Conservation (phyloP, 306 rosid species). For the Prinsepia uniflora region DNA sequence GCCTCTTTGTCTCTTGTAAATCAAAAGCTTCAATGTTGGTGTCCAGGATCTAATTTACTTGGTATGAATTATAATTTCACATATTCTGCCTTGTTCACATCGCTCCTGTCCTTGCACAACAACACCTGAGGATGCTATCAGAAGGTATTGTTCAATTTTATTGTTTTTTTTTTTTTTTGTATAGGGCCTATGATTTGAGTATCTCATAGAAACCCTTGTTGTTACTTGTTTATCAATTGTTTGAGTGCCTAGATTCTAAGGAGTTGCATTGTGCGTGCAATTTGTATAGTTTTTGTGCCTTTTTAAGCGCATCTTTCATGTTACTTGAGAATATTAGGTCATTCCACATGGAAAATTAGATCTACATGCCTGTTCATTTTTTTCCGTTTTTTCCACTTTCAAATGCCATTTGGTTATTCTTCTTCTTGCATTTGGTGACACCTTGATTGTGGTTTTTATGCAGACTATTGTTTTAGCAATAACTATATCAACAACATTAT, state of each 20-base stretch:
- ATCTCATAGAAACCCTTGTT: background rate
- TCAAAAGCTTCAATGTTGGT: too few species aligned
- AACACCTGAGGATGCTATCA: conserved; percentile 74
- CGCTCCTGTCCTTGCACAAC: conserved; percentile 65
- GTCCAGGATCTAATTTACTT: too few species aligned
- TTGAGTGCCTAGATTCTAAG: background rate
- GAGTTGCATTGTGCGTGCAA: background rate
- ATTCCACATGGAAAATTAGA: too few species aligned
- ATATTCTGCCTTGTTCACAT: conserved; percentile 75
- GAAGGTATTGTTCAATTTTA: conserved; percentile 47
- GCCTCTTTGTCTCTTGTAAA: too few species aligned
- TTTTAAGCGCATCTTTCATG: too few species aligned
- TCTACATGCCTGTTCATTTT: background rate
- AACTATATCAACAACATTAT: conserved; percentile 69
- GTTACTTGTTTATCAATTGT: background rate
- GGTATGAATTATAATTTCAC: too few species aligned
- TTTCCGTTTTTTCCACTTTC: background rate
- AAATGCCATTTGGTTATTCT: conserved; percentile 5
- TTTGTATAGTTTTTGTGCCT: too few species aligned
- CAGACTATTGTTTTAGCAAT: conserved; percentile 89
- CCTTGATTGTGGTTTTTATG: conserved; percentile 29
- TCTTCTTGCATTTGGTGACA: conserved; percentile 16
- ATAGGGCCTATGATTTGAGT: background rate
- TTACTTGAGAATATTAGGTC: too few species aligned
- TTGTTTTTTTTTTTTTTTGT: background rate